A percentile compares a stretch with the other conserved stretches of the same genome.
Conservation (phyloP, 2,329 filamentous ascomycete species). For the Raffaelea albimanens region DNA sequence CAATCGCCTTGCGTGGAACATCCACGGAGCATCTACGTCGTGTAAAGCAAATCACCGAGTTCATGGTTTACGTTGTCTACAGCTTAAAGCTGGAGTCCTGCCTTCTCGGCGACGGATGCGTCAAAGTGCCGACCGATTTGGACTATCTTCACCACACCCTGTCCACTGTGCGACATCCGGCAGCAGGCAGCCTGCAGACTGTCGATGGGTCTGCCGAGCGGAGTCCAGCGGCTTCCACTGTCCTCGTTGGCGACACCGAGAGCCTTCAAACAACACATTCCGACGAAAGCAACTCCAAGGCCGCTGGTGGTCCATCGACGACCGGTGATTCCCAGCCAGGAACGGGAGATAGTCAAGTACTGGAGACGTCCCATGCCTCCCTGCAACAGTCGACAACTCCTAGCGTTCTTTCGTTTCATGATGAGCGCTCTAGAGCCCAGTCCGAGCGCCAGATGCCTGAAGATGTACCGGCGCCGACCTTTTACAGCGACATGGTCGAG, state of each 20-base stretch:
- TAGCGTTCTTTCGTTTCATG: background rate
- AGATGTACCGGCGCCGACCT: conserved; percentile 76
- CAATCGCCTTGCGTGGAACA: conserved; percentile 81
- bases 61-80: conserved; percentile 98
- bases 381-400: background rate
- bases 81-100: conserved; percentile 94
- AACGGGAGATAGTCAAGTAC: no score
- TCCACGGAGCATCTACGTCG: conserved; percentile 60
- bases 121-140: conserved; percentile 62
- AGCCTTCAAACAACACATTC: background rate
- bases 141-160: conserved; percentile 32
- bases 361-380: background rate
- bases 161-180: conserved; percentile 21
- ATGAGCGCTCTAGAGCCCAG: conserved; percentile 19
- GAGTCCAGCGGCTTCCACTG: conserved; percentile 1
- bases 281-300: background rate
- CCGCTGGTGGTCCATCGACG: no score
- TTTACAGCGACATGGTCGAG: conserved; percentile 90
- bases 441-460: conserved; percentile 57
- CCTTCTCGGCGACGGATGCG: conserved; percentile 84
- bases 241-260: background rate
- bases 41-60: conserved; percentile 90
- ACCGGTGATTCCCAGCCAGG: no score
- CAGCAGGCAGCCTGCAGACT: conserved; percentile 7
- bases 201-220: background rate